These are phyloP conservation scores for Waltergamsia citrina DNA, from an alignment of 2,329 filamentous ascomycete species.

Conservation along the genomic window DNA sequence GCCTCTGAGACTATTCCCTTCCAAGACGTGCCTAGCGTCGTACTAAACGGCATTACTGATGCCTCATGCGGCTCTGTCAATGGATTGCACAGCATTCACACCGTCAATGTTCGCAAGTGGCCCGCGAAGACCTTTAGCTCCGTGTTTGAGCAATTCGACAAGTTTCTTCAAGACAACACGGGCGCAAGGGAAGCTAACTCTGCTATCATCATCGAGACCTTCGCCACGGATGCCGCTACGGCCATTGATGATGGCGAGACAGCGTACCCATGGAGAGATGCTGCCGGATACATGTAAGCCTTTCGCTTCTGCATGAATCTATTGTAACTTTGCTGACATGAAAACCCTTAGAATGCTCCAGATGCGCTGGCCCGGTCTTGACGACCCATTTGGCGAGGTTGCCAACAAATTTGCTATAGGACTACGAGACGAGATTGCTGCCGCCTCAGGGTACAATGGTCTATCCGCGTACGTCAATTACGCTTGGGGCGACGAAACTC, in stretches of 20 bases:
- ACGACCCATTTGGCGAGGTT: not conserved
- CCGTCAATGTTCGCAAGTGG: too few species aligned
- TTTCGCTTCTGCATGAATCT: not conserved
- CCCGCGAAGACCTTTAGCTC: too few species aligned
- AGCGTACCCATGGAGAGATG: not conserved
- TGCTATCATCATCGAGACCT: not conserved
- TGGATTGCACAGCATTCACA: too few species aligned
- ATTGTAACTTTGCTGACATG: too few species aligned
- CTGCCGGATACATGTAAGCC: constrained; percentile 1
- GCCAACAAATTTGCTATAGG: not conserved
- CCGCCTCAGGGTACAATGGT: not conserved
- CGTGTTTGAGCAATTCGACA: too few species aligned
- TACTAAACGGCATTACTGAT: too few species aligned
- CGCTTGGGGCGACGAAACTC: constrained; percentile 1
- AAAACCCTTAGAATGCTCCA: not conserved
- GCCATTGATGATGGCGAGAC: not conserved
- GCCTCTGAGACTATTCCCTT: too few species aligned
- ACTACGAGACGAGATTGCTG: not conserved
- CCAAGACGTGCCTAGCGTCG: too few species aligned
- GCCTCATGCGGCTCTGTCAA: too few species aligned
- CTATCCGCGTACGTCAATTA: constrained; percentile 3
- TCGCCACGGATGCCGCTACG: not conserved
- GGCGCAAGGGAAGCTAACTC: too few species aligned
- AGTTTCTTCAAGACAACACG: too few species aligned
- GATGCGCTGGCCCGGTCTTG: not conserved